Evolutionary conservation across 345 rosid genomes (phyloP), one percentile per base, ranked within the genome.

Genomic region (Toxicodendron radicans): DNA sequence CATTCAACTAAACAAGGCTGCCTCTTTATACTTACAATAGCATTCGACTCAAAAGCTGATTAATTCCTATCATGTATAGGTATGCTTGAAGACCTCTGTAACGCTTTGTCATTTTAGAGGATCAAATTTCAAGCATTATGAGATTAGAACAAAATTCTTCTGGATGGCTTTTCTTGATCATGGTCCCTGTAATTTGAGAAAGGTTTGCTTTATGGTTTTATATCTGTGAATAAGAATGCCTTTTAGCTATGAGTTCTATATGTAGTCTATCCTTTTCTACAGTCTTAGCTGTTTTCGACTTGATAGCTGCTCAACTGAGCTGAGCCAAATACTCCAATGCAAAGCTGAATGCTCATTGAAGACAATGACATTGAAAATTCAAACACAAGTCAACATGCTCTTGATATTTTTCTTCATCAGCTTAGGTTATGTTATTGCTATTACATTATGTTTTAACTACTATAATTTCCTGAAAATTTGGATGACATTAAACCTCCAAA

Each of bases 51-150:
- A 72, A 53, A 43, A 59, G 27, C 60, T 51, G 16, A 52, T 49
- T 46, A 46, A 24, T 54, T 71, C 46, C 35, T 58, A 70, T 61
- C 56, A 57, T 45, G 8, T 16, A 32, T n/a, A 68, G 64, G 38
- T 68, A 58, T 70, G 73, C 73, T 41, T 71, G 56, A 46, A 71
- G 54, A 71, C n/a, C 43, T 59, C n/a, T 58, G 46, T 20, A 20
- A 59, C 16, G 4, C 35, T 43, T 61, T 61, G 53, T 45, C 58
- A 49, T 21, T 60, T 68, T 56, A 46, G 48, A 43, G 51, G 52
- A 38, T 68, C 35, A 67, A 62, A 79, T 38, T n/a, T 56, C 38
- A 75, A 73, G 57, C 69, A 61, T 35, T 45, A 38, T 32, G 18
- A 20, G 68, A 63, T 58, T 58, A 48, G 70, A 64, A 27, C 18